Evolutionary conservation across 805 yeast species (phyloP), one percentile per base, ranked within the genome.

Genomic region (Kodamaea kaohsiungensis): DNA sequence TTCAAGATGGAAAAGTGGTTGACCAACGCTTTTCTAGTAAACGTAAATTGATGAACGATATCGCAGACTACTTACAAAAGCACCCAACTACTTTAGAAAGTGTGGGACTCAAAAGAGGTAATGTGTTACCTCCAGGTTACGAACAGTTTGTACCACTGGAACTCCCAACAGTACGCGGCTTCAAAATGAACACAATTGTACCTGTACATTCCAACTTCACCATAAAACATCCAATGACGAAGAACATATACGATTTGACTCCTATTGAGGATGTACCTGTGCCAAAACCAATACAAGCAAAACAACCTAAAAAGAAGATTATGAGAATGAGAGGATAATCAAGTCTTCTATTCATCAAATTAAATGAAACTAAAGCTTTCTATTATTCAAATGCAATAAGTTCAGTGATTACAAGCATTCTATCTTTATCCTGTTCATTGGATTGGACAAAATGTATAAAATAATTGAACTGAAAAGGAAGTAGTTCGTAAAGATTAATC

Each of bases 141-240:
- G 71, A 67, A 42, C 79, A 73, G 43, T 81, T 82, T 60, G 78
- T 75, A 58, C 83, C 89, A 10, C 76, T 79, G 61, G 77, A 81
- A 70, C 69, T 87, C 63, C 96, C 96, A 9, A 76, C 72, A 53
- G 97, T 96, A n/a, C 83, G 84, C 61, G 97, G 97, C 10, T 88
- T 89, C 78, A 83, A 79, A 63, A 88, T 92, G 89, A 90, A 89
- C 69, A 82, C 86, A 1, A 85, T 93, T 46, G 90, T 92, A 12
- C 99, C 99, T n/a, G 78, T 91, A 30, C 91, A 87, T 63, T 87
- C 96, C 52, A 84, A 87, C 16, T 84, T 87, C 46, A 79, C 92
- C 45, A 80, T 89, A 78, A 92, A 89, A 30, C 91, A 89, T 62
- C 97, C 97, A 50, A 85, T 86, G 79, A 85, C 91, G 1, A 90